Base-by-base conservation (phyloP, 2,329 filamentous ascomycete genomes). In the Macroventuria anomochaeta region DNA sequence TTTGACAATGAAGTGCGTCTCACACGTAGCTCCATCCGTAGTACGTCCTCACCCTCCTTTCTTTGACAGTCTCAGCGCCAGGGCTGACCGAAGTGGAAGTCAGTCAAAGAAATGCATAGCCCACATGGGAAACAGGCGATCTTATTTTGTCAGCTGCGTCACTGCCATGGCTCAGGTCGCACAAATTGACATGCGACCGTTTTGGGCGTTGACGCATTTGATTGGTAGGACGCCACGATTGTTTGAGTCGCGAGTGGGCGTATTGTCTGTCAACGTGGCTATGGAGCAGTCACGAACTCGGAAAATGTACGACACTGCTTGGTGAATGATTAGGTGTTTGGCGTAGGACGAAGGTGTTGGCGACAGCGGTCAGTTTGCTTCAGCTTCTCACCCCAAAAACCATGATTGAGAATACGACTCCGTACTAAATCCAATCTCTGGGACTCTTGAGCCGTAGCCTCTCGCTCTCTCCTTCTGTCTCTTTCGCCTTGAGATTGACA, bases 401-500 rank as follows among this genome's bases (percentile, higher is more conserved):
- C 1, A 21, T 10, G n/a, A 3, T 11, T 40, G 18, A 25, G 23
- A 25, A 25, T 25, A 25, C 23, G 23, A 25, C 23, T 25, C 37
- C 8, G 23, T 25, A 12, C n/a, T 56, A 59, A 55, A 68, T 61
- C 66, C 63, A 69, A 10, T 59, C 62, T 17, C 18, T 36, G 1
- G 63, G 64, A 20, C 66, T 68, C 32, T 46, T 60, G 38, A 68
- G 32, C 8, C 57, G 52, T 23, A 57, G 53, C 17, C 25, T 56
- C 29, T 53, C 53, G 18, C 56, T 53, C 29, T 61, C 43, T 0
- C 55, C 66, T 36, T 76, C 68, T 1, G 75, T 79, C 51, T 71
- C 63, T 26, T 37, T 67, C 18, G 76, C 77, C 56, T 73, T 77
- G 20, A 55, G 58, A 50, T 79, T 80, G 3, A 80, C 76, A 29